These are phyloP conservation scores for Psilocybe subaeruginosa DNA, from an alignment of 768 basidiomycete species.

Conservation along the genomic window DNA sequence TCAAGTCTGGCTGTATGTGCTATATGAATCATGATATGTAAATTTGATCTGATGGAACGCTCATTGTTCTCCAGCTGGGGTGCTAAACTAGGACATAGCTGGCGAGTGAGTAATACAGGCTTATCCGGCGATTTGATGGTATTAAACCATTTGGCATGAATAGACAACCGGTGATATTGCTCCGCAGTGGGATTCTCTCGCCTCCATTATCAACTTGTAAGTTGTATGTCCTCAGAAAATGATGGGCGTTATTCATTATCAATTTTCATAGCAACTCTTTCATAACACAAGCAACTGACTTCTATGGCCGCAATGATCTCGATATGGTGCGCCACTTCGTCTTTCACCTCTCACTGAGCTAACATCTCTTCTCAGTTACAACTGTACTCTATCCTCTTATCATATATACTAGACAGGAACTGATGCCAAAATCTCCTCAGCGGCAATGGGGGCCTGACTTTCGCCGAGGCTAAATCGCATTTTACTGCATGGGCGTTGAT, in stretches of 20 bases:
- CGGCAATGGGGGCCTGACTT: slow-evolving; percentile 65
- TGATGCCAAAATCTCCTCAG: slow-evolving; percentile 28
- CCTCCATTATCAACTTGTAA: slow-evolving; percentile 62
- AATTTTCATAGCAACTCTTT: slow-evolving; percentile 59
- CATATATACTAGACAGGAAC: background rate
- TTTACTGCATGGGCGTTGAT: slow-evolving; percentile 76
- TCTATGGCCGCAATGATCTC: slow-evolving; percentile 69
- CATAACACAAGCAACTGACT: slow-evolving; percentile 63
- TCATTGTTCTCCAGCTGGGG: slow-evolving; percentile 46
- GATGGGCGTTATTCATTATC: background rate
- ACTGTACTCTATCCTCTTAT: slow-evolving; percentile 38
- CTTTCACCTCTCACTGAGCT: background rate
- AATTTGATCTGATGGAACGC: background rate
- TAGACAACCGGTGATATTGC: slow-evolving; percentile 43
- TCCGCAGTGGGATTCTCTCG: slow-evolving; percentile 53
- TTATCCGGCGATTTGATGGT: too few species aligned
- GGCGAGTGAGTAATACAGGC: slow-evolving; percentile 50
- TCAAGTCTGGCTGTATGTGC: slow-evolving; percentile 22
- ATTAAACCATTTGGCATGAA: background rate
- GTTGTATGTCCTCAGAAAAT: background rate
- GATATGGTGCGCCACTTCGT: slow-evolving; percentile 51
- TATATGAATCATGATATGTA: background rate
- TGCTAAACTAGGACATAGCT: slow-evolving; percentile 61
- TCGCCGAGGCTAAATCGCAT: slow-evolving; percentile 68
- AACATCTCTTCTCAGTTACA: slow-evolving; percentile 41